These are phyloP conservation scores for Apiospora koreana DNA, from an alignment of 2,329 filamentous ascomycete genomes.

Conservation along the genomic window DNA sequence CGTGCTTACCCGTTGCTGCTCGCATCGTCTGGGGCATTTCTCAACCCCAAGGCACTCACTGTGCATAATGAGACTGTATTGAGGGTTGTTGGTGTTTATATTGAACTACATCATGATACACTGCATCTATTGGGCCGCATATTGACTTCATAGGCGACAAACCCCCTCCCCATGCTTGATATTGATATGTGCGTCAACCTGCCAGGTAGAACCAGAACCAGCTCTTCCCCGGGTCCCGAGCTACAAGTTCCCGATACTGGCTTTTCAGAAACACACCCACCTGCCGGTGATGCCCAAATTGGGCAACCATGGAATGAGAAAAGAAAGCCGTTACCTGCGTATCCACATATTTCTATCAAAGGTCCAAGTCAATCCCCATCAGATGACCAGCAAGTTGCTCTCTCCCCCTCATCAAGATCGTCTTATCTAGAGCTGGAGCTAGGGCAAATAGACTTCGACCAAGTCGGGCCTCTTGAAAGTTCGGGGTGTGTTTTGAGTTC, in stretches of 20 bases:
- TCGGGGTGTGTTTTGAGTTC: background rate
- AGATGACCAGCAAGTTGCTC: background rate
- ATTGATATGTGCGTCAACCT: background rate
- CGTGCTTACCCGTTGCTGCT: background rate
- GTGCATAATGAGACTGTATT: background rate
- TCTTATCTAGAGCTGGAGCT: constrained; percentile 1
- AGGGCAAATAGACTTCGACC: background rate
- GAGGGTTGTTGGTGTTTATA: background rate
- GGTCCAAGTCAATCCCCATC: background rate
- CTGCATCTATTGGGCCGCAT: background rate
- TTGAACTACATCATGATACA: background rate
- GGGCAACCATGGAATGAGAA: background rate
- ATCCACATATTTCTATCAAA: background rate
- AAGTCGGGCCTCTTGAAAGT: background rate
- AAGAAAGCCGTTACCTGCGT: background rate
- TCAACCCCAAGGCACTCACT: too few species aligned
- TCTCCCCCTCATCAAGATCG: background rate
- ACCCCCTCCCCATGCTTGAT: background rate
- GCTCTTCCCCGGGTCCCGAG: background rate
- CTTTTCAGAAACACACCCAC: background rate
- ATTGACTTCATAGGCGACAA: background rate
- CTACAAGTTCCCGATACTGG: background rate
- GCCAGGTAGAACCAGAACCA: background rate
- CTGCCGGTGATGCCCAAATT: background rate
- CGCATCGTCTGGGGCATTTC: background rate